phyloP scores from a whole-genome alignment of 495 filamentous ascomycete species.

The Lepraria neglecta region DNA sequence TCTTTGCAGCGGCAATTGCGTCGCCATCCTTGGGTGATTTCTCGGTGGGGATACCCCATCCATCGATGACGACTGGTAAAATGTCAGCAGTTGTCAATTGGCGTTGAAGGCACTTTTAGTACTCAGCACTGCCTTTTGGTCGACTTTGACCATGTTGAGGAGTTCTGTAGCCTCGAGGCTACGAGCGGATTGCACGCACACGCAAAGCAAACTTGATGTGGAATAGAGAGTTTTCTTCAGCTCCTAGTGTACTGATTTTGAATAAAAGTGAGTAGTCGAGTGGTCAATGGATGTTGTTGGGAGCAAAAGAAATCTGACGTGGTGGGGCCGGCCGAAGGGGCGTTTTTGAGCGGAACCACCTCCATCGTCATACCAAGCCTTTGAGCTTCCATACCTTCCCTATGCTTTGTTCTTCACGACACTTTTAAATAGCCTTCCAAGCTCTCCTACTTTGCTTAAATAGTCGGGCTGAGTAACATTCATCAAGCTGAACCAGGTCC shows the following conservation, averaged over 20 bases:
- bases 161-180: not conserved
- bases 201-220: no score
- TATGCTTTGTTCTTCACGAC: no score
- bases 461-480: no score
- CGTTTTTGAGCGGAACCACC: not conserved
- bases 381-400: not conserved
- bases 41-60: conserved; percentile 84
- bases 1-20: conserved; percentile 87
- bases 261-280: not conserved
- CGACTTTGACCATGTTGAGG: conserved; percentile 60
- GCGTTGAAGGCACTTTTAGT: conserved; percentile 33
- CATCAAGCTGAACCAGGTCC: no score
- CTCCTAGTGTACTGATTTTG: not conserved
- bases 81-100: conserved; percentile 25
- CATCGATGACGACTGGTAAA: conserved; percentile 84
- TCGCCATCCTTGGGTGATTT: conserved; percentile 77
- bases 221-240: not conserved
- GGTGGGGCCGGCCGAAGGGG: not conserved
- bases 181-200: not conserved
- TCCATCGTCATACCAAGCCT: not conserved
- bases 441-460: no score
- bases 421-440: no score
- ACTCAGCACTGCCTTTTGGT: conserved; percentile 93
- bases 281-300: not conserved
- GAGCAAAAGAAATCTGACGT: conserved; percentile 3